Base-by-base conservation (phyloP, 2,329 filamentous ascomycete species). In the Ophiostoma tasmaniense region DNA sequence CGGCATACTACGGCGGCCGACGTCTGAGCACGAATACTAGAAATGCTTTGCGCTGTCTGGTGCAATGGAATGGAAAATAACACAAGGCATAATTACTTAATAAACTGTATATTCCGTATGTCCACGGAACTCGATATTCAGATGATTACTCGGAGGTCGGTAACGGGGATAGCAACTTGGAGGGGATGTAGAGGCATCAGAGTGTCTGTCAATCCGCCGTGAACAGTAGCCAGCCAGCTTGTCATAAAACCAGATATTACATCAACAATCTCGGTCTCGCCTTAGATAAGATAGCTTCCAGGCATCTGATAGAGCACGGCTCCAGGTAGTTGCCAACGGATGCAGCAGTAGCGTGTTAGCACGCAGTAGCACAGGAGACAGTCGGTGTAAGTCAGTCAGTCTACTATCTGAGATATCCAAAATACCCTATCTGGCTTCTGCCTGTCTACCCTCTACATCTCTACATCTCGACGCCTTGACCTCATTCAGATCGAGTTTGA, bases 1-100 rank as follows among this genome's bases (percentile, higher is more conserved):
- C 62, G 64, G 66, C 52, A 66, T 67, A 50, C 50, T 67, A 66
- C 67, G 64, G 61, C 66, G 61, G 59, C 68, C 61, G 64, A 66
- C 55, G 17, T 7, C 6, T 20, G 42, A 45, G 8, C 8, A 17
- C 20, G 14, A n/a, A 6, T 45, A 20, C 20, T 45, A 20, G 17
- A 45, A 45, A 5, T 8, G 20, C 42, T 17, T 45, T 25, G 50
- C 22, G 22, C 6, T 55, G 50, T 25, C 50, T 55, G 25, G 50
- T 25, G 22, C 10, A 22, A 55, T 3, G 25, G 50, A 55, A 3
- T 55, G 50, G n/a, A 45, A 6, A 45, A 28, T 55, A 25, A 22
- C n/a, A 55, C 22, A 55, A 11, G 50, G 50, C 17, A 22, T 25
- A 28, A 55, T 25, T 25, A 55, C n/a, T 22, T 55, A 13, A 55